These are phyloP conservation scores for Lonicera japonica DNA, from an alignment of 129 eudicot genomes.

Conservation along the genomic window DNA sequence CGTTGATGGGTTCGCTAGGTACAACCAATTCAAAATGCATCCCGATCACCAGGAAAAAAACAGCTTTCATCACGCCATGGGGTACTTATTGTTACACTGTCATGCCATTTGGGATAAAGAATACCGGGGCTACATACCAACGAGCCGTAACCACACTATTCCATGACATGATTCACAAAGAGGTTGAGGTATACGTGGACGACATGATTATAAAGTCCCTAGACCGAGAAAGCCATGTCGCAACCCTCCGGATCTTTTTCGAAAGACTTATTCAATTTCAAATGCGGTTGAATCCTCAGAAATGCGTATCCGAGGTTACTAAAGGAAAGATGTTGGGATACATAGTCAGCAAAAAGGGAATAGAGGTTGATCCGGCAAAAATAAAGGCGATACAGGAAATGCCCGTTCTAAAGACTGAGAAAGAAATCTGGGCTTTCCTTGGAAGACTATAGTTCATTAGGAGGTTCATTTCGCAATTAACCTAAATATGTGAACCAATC, in stretches of 20 bases:
- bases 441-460: background rate
- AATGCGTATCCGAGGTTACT: background rate
- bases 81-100: background rate
- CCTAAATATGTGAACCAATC: background rate
- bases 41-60: background rate
- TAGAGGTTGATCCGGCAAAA: background rate
- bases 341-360: background rate
- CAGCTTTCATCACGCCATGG: background rate
- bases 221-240: no score
- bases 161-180: background rate
- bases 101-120: slow-evolving; percentile 7
- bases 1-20: background rate
- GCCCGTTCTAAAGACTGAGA: background rate
- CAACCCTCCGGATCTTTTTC: no score
- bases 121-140: background rate
- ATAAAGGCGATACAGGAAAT: background rate
- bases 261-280: background rate
- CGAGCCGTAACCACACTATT: background rate
- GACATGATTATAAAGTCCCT: background rate
- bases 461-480: background rate
- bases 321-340: background rate
- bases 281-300: background rate
- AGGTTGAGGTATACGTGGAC: background rate
- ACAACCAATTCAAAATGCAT: background rate
- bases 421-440: background rate